Base-by-base conservation (phyloP, 2,329 filamentous ascomycete species). In the Penicillium rolfsii region DNA sequence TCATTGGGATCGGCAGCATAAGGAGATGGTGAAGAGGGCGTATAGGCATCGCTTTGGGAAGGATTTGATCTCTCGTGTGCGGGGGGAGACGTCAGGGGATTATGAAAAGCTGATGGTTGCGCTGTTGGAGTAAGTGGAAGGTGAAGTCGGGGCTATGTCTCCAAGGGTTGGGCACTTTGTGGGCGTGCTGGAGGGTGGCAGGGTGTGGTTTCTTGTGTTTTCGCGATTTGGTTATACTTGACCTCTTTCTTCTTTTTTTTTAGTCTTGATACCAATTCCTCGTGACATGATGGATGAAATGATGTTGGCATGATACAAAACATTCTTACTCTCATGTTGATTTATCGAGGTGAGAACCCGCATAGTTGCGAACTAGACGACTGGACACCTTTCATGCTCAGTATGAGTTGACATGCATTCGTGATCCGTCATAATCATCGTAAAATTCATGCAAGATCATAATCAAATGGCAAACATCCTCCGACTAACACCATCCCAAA, bases 31-130 rank as follows among this genome's bases (percentile, higher is more conserved):
- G 59, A 93, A 91, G 77, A 84, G 82, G 0, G 92, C 91, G 9
- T 98, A 93, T 76, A 82, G 87, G 70, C 85, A 89, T 69, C 84
- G 84, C 50, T 96, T 89, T 76, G 83, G 85, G 67, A 86, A 80
- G 70, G 88, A 87, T 64, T 78, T 98, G 58, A 82, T 85, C 11
- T 81, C 82, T 58, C 83, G 92, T 52, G 90, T 98, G 71, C 86
- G 85, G 72, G 87, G 89, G 2, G 94, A 98, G 82, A 96, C 91
- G 5, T 91, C 89, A 63, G 91, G 93, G 4, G 89, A 97, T 76
- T 96, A 95, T 69, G 83, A 91, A 78, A 85, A 80, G 67, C 77
- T 94, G 70, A 83, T 97, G 85, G 77, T 96, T 65, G 91, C 89
- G 63, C 79, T 85, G 70, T 73, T 86, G 64, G 76, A 78, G 69